Evolutionary conservation across 768 basidiomycete genomes (phyloP), one percentile per base, ranked within the genome.

Genomic region (Butyriboletus loyo): DNA sequence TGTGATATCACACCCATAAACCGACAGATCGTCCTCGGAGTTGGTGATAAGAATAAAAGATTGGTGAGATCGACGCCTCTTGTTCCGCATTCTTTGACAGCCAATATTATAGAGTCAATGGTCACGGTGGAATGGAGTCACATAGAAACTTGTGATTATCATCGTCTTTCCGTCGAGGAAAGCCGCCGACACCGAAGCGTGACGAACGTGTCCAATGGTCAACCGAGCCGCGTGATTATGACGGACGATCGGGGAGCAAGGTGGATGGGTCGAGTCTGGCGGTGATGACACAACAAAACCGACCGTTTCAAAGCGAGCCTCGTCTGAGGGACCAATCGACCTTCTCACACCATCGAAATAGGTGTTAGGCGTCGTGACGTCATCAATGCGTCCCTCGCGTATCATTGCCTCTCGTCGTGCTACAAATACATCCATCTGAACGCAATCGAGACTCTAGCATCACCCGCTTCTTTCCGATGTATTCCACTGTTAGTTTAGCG

Each of bases 1-100:
- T 42, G 55, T 58, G 57, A 53, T 47, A 56, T 50, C 13, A 8
- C 10, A 22, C 19, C 8, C 34, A 13, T 21, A 31, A 31, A 13
- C 54, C 52, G 42, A 54, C 24, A 46, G 53, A 55, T 56, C 56
- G 50, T 54, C 30, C 21, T n/a, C 21, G 46, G 50, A 44, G 46
- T 40, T 39, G 41, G 44, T 30, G 30, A 31, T 48, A 34, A 40
- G 44, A 58, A 42, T n/a, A 28, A 28, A 15, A 32, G n/a, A 22
- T 37, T 22, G 35, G 24, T 37, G 11, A 17, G 38, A 43, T 46
- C 44, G 46, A 11, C 32, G 22, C 38, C 35, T 34, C 28, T 46
- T n/a, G 14, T 37, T 28, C 36, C 17, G 36, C 27, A 17, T 38
- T 28, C 24, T n/a, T 31, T 21, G 14, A 21, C 13, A n/a, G 45